Base-by-base conservation (phyloP, 257 asterid genomes). In the Euphrasia confusa region DNA sequence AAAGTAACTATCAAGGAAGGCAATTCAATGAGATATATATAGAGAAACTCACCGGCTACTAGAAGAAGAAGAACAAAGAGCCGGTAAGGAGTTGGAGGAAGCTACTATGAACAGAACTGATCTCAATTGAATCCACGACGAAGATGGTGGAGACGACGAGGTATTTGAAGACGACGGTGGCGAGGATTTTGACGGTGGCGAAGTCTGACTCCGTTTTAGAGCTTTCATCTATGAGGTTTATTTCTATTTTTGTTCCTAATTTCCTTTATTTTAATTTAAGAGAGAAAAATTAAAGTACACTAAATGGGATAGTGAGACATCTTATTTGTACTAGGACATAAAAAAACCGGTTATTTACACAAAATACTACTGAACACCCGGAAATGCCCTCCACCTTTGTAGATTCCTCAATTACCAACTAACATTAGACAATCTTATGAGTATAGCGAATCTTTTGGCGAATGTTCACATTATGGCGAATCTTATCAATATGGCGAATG, bases 61-160 rank as follows among this genome's bases (percentile, higher is more conserved):
- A 73, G 94, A 77, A 72, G 95, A 77, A 71, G 88, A 37, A 2
- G 42, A 76, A 63, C 79, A 66, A 79, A 84, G 73, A 70, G 94
- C 91, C 59, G 88, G 91, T 72, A 95, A 81, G 63, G 94, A 59
- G 72, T 75, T 75, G 70, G 84, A 84, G 26, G 94, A 87, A 56
- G 95, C 92, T 56, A 84, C 88, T 53, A 90, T 75, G 78, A 81
- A 87, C 71, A 87, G 80, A 73, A 87, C 92, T 84, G 97, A 90
- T 85, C 97, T 87, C 85, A 90, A 80, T 71, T 87, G 91, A 77
- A 84, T 81, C 97, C 96, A 87, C 75, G 97, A 83, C 57, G 86
- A 83, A 60, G 95, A 79, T 14, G 95, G 74, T 2, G 89, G 81
- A 30, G 95, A 78, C 48, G 92, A 71, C 67, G 58, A 53, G 4